Evolutionary conservation across 2,329 filamentous ascomycete genomes (phyloP), one percentile per base, ranked within the genome.

Genomic region (Penicillium sp.): DNA sequence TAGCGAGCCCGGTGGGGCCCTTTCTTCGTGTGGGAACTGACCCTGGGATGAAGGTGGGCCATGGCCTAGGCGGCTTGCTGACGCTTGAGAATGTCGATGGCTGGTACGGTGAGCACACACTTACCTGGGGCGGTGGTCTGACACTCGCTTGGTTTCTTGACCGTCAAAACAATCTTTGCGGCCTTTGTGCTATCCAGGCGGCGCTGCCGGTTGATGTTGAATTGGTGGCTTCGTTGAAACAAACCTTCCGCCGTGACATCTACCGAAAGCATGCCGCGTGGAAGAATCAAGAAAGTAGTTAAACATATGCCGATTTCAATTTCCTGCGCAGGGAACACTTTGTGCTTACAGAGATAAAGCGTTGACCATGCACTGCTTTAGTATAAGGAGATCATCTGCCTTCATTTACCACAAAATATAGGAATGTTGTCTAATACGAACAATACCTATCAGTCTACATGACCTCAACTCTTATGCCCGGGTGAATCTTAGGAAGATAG

Each of bases 71-170:
- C 4, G 79, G 77, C 0, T 53, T 77, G 11, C 47, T 81, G 7
- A 75, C 73, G 1, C 55, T 76, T 27, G 62, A 80, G 49, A 75
- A 77, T 54, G 58, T 73, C 2, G 69, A 77, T 1, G 75, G 75
- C 3, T 78, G 77, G 71, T 78, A 78, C 43, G 76, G 77, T 3
- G 69, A 73, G 33, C 56, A 67, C 1, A 80, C 78, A 0, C 62
- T 81, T 52, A 74, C 70, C 3, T 81, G 78, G 79, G 78, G 76
- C 7, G 80, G 79, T 2, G 77, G 78, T 0, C 35, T 76, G 58
- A 79, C 77, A 0, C 60, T 80, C 22, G 48, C 71, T 2, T 82
- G 79, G 80, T 81, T 81, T 20, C 70, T 81, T 51, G 79, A 81
- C 60, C 76, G 77, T 1, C 75, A 76, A 67, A 79, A 78, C 57